Evolutionary conservation across 495 filamentous ascomycete species (phyloP), one percentile per base, ranked within the genome.

Genomic region (Pseudotulostoma volvatum): DNA sequence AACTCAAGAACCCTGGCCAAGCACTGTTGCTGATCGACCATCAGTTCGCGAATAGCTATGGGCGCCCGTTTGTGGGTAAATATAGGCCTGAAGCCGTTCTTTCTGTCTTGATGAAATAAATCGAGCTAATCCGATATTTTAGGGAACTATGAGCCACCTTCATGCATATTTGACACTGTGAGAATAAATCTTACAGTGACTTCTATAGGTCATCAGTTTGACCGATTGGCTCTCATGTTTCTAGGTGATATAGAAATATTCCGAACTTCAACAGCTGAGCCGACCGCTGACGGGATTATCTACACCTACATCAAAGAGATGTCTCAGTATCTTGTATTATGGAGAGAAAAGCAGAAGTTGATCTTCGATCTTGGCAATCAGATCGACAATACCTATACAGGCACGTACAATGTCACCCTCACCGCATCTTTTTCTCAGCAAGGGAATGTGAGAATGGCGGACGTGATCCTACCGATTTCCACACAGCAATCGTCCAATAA

Each of bases 181-280:
- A 68, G 71, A 16, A 77, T 93, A 55, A 93, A 90, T 49, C 68
- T 94, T 38, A 93, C 80, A 0, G 78, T 84, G 20, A 74, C 75
- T 1, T 83, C 78, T 2, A 55, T 63, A 41, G 85, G 86, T 0
- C 63, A 71, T 2, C 84, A 93, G 46, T 93, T 70, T 58, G 86
- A 94, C 49, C 64, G 85, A 4, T 63, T 94, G 7, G 84, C 76
- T 3, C 51, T 80, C 13, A 76, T 93, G 70, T 93, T 81, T 45
- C 63, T 93, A 36, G 79, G 76, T 11, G 81, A 88, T 53, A 72
- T 71, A 14, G 86, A 93, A 52, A 67, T 94, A 2, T 90, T 79
- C 63, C 66, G 86, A 17, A 92, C 86, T 2, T 88, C 82, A 9
- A 94, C 86, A 3, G 84, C 84, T 0, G 81, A 93, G 57, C 86